phyloP scores from a whole-genome alignment of 371 early-diverging fungal genomes.

The Mortierella sp. region DNA sequence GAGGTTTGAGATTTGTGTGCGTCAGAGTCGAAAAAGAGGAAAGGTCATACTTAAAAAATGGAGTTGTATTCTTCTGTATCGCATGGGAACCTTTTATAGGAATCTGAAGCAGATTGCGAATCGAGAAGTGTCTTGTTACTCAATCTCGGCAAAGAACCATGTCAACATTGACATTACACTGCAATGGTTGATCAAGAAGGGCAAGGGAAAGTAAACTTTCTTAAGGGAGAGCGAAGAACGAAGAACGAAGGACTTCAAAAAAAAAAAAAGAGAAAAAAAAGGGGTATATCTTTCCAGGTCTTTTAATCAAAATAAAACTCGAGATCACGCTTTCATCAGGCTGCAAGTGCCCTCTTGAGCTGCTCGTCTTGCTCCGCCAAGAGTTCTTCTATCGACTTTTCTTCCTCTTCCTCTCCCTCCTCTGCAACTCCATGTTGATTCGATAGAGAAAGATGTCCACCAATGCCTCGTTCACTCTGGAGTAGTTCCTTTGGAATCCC shows the following conservation, averaged over 20 bases:
- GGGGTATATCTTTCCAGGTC: too few species aligned
- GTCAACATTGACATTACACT: slow-evolving; percentile 95
- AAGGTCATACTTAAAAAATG: not conserved
- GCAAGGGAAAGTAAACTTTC: slow-evolving; percentile 60
- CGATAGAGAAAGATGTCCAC: not conserved
- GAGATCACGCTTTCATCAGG: too few species aligned
- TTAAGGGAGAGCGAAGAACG: too few species aligned
- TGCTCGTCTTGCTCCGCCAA: slow-evolving; percentile 43
- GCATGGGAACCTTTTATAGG: slow-evolving; percentile 48
- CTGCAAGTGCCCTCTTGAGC: slow-evolving; percentile 4
- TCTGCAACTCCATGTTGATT: slow-evolving; percentile 2
- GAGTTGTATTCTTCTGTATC: too few species aligned
- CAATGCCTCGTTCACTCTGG: slow-evolving; percentile 1
- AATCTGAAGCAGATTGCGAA: slow-evolving; percentile 85
- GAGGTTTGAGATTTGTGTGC: not conserved
- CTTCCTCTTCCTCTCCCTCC: slow-evolving; percentile 20
- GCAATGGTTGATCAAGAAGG: slow-evolving; percentile 92
- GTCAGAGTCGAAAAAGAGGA: too few species aligned
- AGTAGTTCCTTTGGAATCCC: slow-evolving; percentile 40
- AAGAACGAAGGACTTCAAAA: not conserved
- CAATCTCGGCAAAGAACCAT: slow-evolving; percentile 96
- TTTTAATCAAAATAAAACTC: not conserved
- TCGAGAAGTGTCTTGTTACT: slow-evolving; percentile 97
- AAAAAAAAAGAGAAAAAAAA: not conserved
- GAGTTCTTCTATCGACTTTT: slow-evolving; percentile 43